These are phyloP conservation scores for Truncatella angustata DNA, from an alignment of 2,329 filamentous ascomycete genomes.

Conservation along the genomic window DNA sequence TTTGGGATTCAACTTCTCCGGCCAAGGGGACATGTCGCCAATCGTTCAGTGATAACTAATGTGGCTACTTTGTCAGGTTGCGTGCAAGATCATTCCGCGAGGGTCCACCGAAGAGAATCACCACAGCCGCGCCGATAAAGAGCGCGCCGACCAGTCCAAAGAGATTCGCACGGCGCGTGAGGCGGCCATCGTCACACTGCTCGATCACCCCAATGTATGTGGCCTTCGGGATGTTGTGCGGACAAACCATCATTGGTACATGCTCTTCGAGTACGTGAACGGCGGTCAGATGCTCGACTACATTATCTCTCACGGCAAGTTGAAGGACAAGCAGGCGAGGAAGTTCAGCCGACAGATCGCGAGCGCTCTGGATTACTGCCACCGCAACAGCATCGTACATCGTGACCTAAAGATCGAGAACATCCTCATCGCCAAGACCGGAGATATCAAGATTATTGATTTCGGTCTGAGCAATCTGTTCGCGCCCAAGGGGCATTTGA, in stretches of 20 bases:
- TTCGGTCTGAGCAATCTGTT: slow-evolving; percentile 97
- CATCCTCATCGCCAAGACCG: slow-evolving; percentile 97
- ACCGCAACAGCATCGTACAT: slow-evolving; percentile 97
- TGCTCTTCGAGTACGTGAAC: slow-evolving; percentile 99
- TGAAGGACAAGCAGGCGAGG: slow-evolving; percentile 97
- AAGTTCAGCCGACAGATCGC: slow-evolving; percentile 98
- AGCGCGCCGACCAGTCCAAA: slow-evolving; percentile 92
- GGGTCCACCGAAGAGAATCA: slow-evolving; percentile 85
- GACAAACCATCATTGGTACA: slow-evolving; percentile 99
- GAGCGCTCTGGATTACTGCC: slow-evolving; percentile 94
- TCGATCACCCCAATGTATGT: slow-evolving; percentile 94
- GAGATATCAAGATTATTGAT: slow-evolving; percentile 99
- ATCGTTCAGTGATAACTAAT: no score
- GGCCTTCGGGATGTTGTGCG: slow-evolving; percentile 92
- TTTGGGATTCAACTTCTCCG: no score
- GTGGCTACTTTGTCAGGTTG: slow-evolving; percentile 58
- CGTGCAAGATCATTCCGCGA: slow-evolving; percentile 94
- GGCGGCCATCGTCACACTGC: slow-evolving; percentile 90
- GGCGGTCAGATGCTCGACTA: slow-evolving; percentile 99
- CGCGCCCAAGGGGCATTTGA: slow-evolving; percentile 77
- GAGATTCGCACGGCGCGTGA: slow-evolving; percentile 93
- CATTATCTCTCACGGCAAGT: slow-evolving; percentile 94
- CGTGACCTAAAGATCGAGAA: slow-evolving; percentile 98
- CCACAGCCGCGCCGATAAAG: slow-evolving; percentile 68
- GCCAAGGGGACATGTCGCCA: no score